Base-by-base conservation (phyloP, 352 stramenopile genomes). In the Pythium apleroticum region DNA sequence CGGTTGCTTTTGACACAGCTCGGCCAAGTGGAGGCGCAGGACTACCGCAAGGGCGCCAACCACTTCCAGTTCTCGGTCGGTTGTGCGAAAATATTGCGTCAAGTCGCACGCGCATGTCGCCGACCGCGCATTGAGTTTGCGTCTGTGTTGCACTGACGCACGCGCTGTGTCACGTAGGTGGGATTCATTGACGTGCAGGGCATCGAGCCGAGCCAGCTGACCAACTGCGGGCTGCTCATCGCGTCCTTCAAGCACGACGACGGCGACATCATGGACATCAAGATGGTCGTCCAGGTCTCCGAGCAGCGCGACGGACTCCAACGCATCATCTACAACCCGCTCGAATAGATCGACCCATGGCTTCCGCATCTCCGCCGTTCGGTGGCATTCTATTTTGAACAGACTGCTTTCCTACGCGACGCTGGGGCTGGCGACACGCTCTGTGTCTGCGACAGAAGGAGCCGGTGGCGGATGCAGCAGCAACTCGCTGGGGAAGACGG, bases 221-320 rank as follows among this genome's bases (percentile, higher is more conserved):
- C 82, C 54, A 96, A 96, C 72, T 96, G 88, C 67, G 87, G 88
- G n/a, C 66, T 96, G 52, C 74, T 96, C 37, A 89, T 86, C 30
- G 86, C 86, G n/a, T 78, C 85, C 4, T 90, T 96, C 59, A 89
- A 87, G 62, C 69, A 86, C 63, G 68, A 83, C 25, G 71, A 82
- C 17, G 84, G 82, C 53, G 79, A 89, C 25, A 92, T 96, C 63
- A 72, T 93, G 54, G 84, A 92, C 54, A 72, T 96, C 45, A 95
- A 95, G 64, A 93, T 95, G 85, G 88, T 96, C 57, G 80, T 94
- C 49, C 86, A 96, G 71, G 88, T 96, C 37, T 93, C 85, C 9
- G 73, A 92, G 57, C 85, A 94, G 70, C 74, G 76, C 62, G 84
- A 71, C 58, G 68, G 58, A 22, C 70, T 95, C 2, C 86, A 94